These are phyloP conservation scores for Entophlyctis luteolus DNA, from an alignment of 192 early-diverging fungal species.

Conservation along the genomic window DNA sequence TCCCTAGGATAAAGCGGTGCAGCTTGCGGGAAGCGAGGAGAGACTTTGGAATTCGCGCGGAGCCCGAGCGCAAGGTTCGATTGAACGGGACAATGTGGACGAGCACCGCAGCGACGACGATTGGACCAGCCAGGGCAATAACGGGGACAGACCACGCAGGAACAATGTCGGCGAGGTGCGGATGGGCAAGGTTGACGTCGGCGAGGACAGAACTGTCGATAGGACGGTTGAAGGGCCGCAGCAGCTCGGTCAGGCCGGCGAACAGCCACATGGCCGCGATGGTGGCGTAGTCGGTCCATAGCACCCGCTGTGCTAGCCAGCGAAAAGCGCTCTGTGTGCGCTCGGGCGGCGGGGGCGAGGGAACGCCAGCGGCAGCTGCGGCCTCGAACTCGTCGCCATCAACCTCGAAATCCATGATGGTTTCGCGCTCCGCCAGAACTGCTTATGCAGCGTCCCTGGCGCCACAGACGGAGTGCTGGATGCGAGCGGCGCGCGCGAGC, in stretches of 20 bases:
- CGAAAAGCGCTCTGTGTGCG: not conserved
- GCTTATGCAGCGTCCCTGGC: not conserved
- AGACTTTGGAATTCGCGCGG: not conserved
- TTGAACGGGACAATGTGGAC: not conserved
- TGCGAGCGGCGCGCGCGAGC: no score
- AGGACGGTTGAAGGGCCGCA: constrained; percentile 17
- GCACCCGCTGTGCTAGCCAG: not conserved
- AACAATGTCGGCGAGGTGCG: constrained; percentile 16
- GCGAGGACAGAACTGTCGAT: constrained; percentile 17
- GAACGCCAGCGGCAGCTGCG: not conserved
- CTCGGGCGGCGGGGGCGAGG: not conserved
- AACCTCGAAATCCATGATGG: not conserved
- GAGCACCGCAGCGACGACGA: not conserved
- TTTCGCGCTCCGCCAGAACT: not conserved
- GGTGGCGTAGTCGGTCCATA: not conserved
- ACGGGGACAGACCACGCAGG: not conserved
- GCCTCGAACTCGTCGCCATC: not conserved
- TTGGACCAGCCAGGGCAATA: not conserved
- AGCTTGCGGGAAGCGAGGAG: not conserved
- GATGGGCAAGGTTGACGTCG: constrained; percentile 25
- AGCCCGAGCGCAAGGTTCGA: no score
- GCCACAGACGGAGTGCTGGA: not conserved
- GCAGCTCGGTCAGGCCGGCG: not conserved
- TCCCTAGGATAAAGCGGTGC: constrained; percentile 12
- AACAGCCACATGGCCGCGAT: not conserved